Evolutionary conservation across 2,329 filamentous ascomycete species (phyloP), one percentile per base, ranked within the genome.

Genomic region (Aspergillus felis): DNA sequence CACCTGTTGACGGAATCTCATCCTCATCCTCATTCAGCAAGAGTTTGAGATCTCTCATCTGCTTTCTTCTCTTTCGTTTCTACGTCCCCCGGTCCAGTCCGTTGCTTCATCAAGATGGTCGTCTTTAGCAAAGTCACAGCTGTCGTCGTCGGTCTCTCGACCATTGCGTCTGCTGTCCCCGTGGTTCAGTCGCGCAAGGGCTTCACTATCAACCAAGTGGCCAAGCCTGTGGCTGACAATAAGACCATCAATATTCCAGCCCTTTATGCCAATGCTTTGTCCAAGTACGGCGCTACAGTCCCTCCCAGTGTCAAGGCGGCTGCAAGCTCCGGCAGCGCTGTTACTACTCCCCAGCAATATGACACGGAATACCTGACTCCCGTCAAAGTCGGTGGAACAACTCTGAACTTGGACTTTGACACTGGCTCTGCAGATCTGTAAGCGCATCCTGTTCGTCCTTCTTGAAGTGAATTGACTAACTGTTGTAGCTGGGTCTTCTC

Each of bases 391-490:
- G 89, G 88, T 48, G 75, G 81, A 68, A 84, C 87, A 64, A 82
- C 76, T 3, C 69, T 90, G 61, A 81, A 85, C 58, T 71, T 92
- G 59, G 87, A 90, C 68, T 82, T 92, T 59, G 89, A 92, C 63
- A 92, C 89, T 14, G 87, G 80, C 61, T 88, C 79, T 61, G 80
- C 85, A 46, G 87, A 89, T 74, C 82, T 89, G 87, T 85, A 73
- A 76, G 82, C 75, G 42, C 22, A 12, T 27, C 44, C 12, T 24
- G 25, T 1, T 27, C 14, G 1, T 25, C n/a, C 51, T 29, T 47
- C 24, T 1, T 25, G 24, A 35, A 41, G 22, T 55, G 12, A 7
- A 20, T 25, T 20, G 35, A 35, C 53, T 65, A 54, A 71, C 41
- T 12, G 32, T 53, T 25, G 14, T 56, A 85, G 83, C 51, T 94